Percentiles rank a stretch among this genome's conserved stretches.
phyloP scores from a whole-genome alignment of 2,329 filamentous ascomycete genomes.

The Penicillium sp. region DNA sequence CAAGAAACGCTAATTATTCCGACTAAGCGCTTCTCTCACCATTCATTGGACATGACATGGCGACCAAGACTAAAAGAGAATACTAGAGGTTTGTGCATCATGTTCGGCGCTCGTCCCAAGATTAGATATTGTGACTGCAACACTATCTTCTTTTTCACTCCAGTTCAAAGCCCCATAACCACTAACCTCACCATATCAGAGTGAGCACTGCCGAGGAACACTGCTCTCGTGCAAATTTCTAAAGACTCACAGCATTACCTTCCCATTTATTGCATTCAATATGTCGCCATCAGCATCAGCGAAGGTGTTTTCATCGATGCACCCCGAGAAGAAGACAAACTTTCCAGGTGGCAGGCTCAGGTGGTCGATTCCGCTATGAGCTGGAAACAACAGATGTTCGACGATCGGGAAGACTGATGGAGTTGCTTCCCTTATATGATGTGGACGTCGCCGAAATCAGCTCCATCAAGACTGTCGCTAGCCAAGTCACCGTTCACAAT shows the following conservation, averaged over 20 bases:
- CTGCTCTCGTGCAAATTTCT: no score
- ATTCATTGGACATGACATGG: not conserved
- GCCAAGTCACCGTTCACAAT: constrained; percentile 21
- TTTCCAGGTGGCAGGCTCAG: not conserved
- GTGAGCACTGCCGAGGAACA: not conserved
- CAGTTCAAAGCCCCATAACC: not conserved
- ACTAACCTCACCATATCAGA: not conserved
- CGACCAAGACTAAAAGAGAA: not conserved
- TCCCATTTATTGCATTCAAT: not conserved
- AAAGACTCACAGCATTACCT: not conserved
- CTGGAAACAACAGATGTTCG: not conserved
- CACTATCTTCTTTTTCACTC: not conserved
- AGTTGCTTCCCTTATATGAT: constrained; percentile 12
- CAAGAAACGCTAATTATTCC: not conserved
- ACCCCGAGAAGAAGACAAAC: not conserved
- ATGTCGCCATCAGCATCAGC: not conserved
- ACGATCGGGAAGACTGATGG: not conserved
- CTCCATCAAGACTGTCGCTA: constrained; percentile 16
- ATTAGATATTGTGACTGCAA: not conserved
- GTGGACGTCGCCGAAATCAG: constrained; percentile 6
- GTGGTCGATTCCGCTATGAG: not conserved
- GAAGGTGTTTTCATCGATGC: constrained; percentile 1
- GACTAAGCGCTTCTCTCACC: not conserved
- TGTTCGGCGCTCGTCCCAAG: not conserved
- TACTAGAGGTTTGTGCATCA: not conserved